Evolutionary conservation across 176 grass and related monocot genomes (phyloP), one percentile per base, ranked within the genome.

Genomic region (Pontederia crassipes): DNA sequence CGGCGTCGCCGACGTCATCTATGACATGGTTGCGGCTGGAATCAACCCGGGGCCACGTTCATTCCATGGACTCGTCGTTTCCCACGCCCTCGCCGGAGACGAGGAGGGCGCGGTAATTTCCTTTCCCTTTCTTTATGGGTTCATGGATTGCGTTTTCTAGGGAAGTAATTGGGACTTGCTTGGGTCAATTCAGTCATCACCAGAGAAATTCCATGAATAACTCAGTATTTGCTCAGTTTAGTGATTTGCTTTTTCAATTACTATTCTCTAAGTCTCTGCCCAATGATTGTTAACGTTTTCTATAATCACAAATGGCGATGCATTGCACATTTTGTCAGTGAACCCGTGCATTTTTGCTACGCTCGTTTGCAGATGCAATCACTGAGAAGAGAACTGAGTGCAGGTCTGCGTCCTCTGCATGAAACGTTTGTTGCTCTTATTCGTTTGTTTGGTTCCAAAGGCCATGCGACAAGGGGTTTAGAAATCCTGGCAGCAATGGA

Each of bases 401-500:
- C 78, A 9, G 83, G 92, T 9, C 75, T 97, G 46, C 81, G 73
- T 49, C 87, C 92, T 76, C 74, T 97, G 29, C 81, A 88, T 57
- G 92, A 97, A 79, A 97, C 92, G 40, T 90, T 97, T 82, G 79
- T 91, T 60, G 87, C 92, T 75, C 58, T 97, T 52, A 80, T 90
- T 75, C 92, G 87, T 50, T 72, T 88, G 74, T 97, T 97, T 77
- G 92, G 81, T 10, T 85, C 89, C 72, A 90, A 86, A 78, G 92
- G 87, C 52, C 81, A 78, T 78, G 85, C 78, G 26, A 90, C 76
- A 56, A 97, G 86, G 79, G 92, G 83, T 66, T 91, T 91, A 81
- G 92, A 97, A 80, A 86, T 97, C 74, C 87, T 97, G 66, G 84
- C 87, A 61, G 92, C 92, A 28, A 97, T 97, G 92, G 87, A 88